Percentiles rank a stretch among this genome's conserved stretches.
phyloP scores from a whole-genome alignment of 768 basidiomycete species.

The Suillus variegatus region DNA sequence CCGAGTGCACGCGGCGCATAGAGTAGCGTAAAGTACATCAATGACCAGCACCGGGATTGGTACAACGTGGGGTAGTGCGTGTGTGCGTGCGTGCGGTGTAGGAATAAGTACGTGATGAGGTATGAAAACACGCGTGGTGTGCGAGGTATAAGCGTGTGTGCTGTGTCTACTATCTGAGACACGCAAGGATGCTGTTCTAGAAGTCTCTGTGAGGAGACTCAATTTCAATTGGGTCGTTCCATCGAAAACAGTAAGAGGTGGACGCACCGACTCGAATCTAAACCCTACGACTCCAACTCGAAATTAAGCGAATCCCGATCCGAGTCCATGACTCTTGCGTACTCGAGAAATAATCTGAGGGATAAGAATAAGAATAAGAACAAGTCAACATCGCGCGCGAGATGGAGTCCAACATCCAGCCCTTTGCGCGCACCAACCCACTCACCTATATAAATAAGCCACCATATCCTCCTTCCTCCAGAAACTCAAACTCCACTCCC shows the following conservation, averaged over 20 bases:
- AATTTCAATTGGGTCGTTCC: too few species aligned
- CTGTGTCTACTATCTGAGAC: neutral
- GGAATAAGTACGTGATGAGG: neutral
- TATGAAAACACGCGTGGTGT: neutral
- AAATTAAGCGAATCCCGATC: conserved; percentile 40
- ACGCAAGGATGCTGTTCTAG: neutral
- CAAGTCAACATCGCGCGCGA: neutral
- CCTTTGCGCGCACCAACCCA: neutral
- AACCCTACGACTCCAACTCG: neutral
- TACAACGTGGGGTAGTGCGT: neutral
- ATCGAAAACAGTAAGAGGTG: neutral
- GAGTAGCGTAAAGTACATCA: neutral
- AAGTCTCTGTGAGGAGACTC: too few species aligned
- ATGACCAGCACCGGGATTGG: neutral
- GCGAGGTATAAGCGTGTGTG: neutral
- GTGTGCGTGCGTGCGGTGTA: neutral
- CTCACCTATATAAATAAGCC: conserved; percentile 56
- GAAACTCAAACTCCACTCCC: conserved; percentile 50
- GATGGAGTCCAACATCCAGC: too few species aligned
- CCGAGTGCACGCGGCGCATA: too few species aligned
- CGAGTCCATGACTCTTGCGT: conserved; percentile 47
- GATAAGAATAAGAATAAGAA: neutral
- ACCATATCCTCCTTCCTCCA: conserved; percentile 60
- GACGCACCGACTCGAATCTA: neutral
- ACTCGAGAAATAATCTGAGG: conserved; percentile 48